Conservation (phyloP, 1,284 basidiomycete species). For the Gymnopus androsaceus region DNA sequence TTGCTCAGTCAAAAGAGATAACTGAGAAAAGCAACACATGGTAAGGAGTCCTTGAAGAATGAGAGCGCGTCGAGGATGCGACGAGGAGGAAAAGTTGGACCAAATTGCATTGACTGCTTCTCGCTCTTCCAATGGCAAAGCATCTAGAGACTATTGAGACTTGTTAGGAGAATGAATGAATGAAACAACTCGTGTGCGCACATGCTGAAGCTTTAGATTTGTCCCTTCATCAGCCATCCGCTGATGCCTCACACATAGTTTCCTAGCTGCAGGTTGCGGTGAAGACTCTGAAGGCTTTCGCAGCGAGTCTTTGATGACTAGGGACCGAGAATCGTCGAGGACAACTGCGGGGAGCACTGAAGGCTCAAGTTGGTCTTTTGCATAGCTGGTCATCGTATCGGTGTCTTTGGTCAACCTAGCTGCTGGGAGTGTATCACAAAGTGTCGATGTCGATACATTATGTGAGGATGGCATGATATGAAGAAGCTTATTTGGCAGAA, state of each 20-base stretch:
- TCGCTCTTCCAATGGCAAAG: constrained; percentile 86
- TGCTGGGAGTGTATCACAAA: constrained; percentile 75
- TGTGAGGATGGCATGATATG: constrained; percentile 23
- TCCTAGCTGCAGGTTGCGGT: constrained; percentile 54
- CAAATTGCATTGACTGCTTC: constrained; percentile 91
- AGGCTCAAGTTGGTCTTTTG: background rate
- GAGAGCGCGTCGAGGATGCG: constrained; percentile 86
- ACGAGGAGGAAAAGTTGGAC: constrained; percentile 95
- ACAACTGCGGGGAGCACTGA: background rate
- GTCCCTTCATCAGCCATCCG: constrained; percentile 97
- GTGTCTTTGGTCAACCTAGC: constrained; percentile 45
- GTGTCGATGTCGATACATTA: constrained; percentile 36
- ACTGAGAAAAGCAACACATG: constrained; percentile 99
- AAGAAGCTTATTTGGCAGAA: background rate
- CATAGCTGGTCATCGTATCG: constrained; percentile 20
- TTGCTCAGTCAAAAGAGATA: constrained; percentile 95
- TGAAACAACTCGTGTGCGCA: constrained; percentile 31
- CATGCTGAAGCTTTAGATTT: constrained; percentile 91
- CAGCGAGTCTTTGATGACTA: constrained; percentile 1
- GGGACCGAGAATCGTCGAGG: background rate
- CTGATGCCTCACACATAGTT: constrained; percentile 90
- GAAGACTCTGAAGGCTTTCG: constrained; percentile 22
- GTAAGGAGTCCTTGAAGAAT: constrained; percentile 97
- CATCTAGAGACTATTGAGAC: constrained; percentile 80
- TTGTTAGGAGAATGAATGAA: background rate